A percentile compares a stretch with the other conserved stretches of the same genome.
These are phyloP conservation scores for Pulveroboletus sp. DNA, from an alignment of 768 basidiomycete species.

Conservation along the genomic window DNA sequence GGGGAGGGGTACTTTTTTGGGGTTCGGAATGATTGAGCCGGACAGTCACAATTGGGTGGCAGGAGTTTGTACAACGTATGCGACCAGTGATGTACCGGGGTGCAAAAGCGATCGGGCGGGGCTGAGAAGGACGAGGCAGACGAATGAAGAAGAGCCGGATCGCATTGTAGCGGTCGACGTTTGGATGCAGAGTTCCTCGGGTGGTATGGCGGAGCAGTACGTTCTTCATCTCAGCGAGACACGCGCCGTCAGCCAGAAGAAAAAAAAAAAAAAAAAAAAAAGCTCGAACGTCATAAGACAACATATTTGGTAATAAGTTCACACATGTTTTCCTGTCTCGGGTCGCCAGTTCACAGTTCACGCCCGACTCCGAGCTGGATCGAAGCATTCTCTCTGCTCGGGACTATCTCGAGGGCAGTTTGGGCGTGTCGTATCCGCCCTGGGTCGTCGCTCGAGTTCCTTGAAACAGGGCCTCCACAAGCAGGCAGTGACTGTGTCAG, in stretches of 20 bases:
- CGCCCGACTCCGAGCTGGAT: too few relatives aligned
- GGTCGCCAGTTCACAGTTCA: too few relatives aligned
- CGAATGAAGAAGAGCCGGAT: conserved; percentile 56
- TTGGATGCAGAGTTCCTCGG: conserved; percentile 23
- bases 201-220: conserved; percentile 23
- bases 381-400: too few relatives aligned
- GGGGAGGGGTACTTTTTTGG: not conserved
- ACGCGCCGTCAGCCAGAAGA: not conserved
- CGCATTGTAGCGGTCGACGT: conserved; percentile 52
- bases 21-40: conserved; percentile 17
- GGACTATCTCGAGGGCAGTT: too few relatives aligned
- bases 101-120: not conserved
- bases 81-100: not conserved
- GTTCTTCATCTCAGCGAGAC: conserved; percentile 13
- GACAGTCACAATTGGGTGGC: not conserved
- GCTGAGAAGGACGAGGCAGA: conserved; percentile 10
- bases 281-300: not conserved
- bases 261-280: not conserved
- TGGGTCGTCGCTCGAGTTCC: too few relatives aligned
- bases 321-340: not conserved
- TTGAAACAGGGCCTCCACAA: too few relatives aligned
- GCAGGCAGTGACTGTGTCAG: too few relatives aligned
- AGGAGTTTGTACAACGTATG: not conserved
- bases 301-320: conserved; percentile 1
- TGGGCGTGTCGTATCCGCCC: too few relatives aligned